Base-by-base conservation (phyloP, 2,329 filamentous ascomycete genomes). In the Colletotrichum tanaceti region DNA sequence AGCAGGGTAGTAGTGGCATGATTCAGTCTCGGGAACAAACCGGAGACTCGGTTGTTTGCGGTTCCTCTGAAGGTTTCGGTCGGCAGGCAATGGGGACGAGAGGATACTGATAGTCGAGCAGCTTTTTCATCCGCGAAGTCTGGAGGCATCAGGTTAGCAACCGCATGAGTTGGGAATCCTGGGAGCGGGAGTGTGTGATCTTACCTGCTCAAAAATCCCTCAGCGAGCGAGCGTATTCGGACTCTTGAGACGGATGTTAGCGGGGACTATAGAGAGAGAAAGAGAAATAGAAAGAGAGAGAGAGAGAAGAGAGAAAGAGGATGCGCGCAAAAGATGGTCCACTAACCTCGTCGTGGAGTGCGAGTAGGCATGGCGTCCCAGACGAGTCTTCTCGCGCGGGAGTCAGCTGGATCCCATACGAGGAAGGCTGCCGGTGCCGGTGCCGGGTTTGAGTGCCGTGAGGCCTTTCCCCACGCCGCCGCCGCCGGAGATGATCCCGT, bases 401-500 rank as follows among this genome's bases (percentile, higher is more conserved):
- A 9, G 7, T 47, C 39, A 59, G 35, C 14, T 49, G 11, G 57
- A 47, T 20, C 22, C 20, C 14, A 49, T 32, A 14, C 16, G 20
- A 47, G 43, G n/a, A 47, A 59, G 43, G 28, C 44, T 14, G 57
- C 9, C 57, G 3, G 32, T 14, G 57, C 9, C 57, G 3, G 32
- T 14, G 57, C 9, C 44, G 5, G 57, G 24, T n/a, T 59, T n/a
- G n/a, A 44, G 28, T 4, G 43, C n/a, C 10, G 43, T 2, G 55
- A 59, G 22, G 14, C 14, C 20, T 11, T 39, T 49, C 57, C 14
- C 44, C 43, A 39, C 57, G 38, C 20, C 14, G 14, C 3, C 57
- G 57, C 43, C 39, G 57, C 44, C 24, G 24, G 24, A n/a, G n/a
- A n/a, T 20, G 9, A 32, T 59, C 49, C 57, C 57, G 57, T 43